Percentiles rank a stretch among this genome's conserved stretches.
Evolutionary conservation across 2,329 filamentous ascomycete genomes (phyloP).

Genomic region (Alternaria gansuensis): DNA sequence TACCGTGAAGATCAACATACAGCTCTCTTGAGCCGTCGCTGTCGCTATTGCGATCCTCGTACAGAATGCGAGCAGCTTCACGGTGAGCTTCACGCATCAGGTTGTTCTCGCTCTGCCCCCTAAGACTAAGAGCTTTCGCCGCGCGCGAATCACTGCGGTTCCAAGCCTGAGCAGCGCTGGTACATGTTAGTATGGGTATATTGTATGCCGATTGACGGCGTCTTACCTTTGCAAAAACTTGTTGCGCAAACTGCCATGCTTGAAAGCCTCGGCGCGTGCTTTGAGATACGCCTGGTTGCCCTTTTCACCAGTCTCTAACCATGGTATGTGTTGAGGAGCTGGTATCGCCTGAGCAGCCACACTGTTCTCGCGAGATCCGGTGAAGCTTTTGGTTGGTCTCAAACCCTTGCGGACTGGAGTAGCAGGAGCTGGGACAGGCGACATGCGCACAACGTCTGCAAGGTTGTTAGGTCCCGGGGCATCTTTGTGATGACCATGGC

Average conservation of each 20-base stretch:
- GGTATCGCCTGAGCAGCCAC: constrained; percentile 83
- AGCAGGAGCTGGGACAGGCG: constrained; percentile 78
- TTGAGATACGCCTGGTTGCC: constrained; percentile 96
- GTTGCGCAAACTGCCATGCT: constrained; percentile 93
- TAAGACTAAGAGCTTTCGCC: constrained; percentile 91
- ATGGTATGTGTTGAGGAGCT: constrained; percentile 90
- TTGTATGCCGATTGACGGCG: neutral
- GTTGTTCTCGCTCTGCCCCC: constrained; percentile 95
- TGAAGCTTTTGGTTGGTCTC: constrained; percentile 72
- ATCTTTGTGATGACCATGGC: constrained; percentile 71
- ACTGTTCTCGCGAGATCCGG: constrained; percentile 77
- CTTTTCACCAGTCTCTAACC: constrained; percentile 90
- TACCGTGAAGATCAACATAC: constrained; percentile 89
- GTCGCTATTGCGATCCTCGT: constrained; percentile 89
- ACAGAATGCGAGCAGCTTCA: constrained; percentile 89
- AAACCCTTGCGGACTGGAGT: constrained; percentile 65
- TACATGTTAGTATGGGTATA: constrained; percentile 19
- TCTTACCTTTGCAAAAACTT: constrained; percentile 91
- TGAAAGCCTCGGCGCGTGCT: constrained; percentile 93
- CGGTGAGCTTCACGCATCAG: constrained; percentile 97
- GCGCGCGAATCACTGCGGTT: constrained; percentile 96
- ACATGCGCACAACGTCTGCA: constrained; percentile 95
- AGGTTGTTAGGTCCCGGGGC: constrained; percentile 72
- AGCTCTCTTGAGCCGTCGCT: constrained; percentile 71
- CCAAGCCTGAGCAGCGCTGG: constrained; percentile 94